Evolutionary conservation across 345 rosid species (phyloP).

Genomic region (Melastoma malabathricum): DNA sequence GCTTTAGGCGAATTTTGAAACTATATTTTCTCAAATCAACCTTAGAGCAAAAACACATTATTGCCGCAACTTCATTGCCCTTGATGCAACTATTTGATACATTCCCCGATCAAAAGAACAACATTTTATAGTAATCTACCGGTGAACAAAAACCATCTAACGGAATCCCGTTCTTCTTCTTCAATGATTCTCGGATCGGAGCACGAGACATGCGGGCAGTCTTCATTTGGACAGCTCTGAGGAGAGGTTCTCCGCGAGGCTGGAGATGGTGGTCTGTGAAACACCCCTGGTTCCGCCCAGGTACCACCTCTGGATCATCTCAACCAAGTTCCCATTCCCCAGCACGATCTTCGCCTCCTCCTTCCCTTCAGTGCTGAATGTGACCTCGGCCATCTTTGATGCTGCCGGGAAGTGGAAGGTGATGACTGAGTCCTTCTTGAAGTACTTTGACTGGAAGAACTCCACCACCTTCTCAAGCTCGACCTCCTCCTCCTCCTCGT

Average conservation of each 20-base stretch:
- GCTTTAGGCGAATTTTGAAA: too few relatives aligned
- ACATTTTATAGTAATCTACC: too few relatives aligned
- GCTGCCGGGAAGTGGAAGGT: constrained; percentile 56
- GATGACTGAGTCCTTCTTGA: constrained; percentile 55
- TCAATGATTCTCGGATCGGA: too few relatives aligned
- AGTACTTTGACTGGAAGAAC: constrained; percentile 81
- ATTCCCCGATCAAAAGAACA: too few relatives aligned
- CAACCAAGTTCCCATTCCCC: constrained; percentile 60
- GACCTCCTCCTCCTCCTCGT: constrained; percentile 84
- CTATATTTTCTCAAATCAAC: too few relatives aligned
- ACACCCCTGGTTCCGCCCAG: constrained; percentile 65
- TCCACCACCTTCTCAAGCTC: constrained; percentile 66
- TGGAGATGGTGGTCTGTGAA: constrained; percentile 53
- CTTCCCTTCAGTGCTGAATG: constrained; percentile 46
- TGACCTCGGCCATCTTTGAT: constrained; percentile 46
- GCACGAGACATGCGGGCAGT: neutral
- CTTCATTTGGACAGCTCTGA: constrained; percentile 29
- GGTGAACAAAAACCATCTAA: too few relatives aligned
- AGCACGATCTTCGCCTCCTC: constrained; percentile 46
- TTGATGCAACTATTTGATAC: too few relatives aligned
- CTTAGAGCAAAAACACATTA: too few relatives aligned
- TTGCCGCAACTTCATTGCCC: too few relatives aligned
- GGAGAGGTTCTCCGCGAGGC: constrained; percentile 42
- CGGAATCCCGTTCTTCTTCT: too few relatives aligned
- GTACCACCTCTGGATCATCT: constrained; percentile 85